A percentile compares a stretch with the other conserved stretches of the same genome.
These are phyloP conservation scores for Smallanthus sonchifolius DNA, from an alignment of 129 eudicot species.

Conservation along the genomic window DNA sequence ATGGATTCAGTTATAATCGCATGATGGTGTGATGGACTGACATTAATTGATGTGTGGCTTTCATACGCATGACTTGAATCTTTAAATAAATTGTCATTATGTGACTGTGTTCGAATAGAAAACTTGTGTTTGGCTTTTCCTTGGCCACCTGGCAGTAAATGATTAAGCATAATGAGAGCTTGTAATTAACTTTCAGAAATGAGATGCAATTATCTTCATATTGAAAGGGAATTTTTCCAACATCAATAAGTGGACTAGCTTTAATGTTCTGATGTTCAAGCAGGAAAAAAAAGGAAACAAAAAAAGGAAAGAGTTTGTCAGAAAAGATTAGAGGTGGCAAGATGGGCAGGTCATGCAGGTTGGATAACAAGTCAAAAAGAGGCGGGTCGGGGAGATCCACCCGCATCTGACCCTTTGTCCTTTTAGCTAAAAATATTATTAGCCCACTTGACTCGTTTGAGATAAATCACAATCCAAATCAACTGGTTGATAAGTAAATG, in stretches of 20 bases:
- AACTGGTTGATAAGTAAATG: not conserved
- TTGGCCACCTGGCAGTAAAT: slow-evolving; percentile 44
- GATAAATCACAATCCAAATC: not conserved
- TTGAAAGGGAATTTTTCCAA: not conserved
- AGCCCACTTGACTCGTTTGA: not conserved
- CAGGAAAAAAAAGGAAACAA: not conserved
- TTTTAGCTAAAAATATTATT: not conserved
- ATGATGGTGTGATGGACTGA: slow-evolving; percentile 15
- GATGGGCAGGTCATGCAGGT: not conserved
- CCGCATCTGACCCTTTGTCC: not conserved
- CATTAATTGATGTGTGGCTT: slow-evolving; percentile 23
- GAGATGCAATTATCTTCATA: slow-evolving; percentile 3
- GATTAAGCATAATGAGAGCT: slow-evolving; percentile 19
- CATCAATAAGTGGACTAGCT: not conserved
- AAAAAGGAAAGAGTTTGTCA: not conserved
- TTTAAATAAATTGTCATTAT: slow-evolving; percentile 17
- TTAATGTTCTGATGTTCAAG: not conserved
- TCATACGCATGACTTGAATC: slow-evolving; percentile 23
- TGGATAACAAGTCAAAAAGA: not conserved
- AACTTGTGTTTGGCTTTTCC: slow-evolving; percentile 47
- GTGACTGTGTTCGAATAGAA: slow-evolving; percentile 32
- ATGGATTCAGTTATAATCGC: slow-evolving; percentile 17
- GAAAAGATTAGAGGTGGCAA: not conserved
- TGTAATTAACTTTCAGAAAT: not conserved
- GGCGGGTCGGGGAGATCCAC: not conserved